Evolutionary conservation across 352 stramenopile genomes (phyloP).

Genomic region (Plasmopara viticola): DNA sequence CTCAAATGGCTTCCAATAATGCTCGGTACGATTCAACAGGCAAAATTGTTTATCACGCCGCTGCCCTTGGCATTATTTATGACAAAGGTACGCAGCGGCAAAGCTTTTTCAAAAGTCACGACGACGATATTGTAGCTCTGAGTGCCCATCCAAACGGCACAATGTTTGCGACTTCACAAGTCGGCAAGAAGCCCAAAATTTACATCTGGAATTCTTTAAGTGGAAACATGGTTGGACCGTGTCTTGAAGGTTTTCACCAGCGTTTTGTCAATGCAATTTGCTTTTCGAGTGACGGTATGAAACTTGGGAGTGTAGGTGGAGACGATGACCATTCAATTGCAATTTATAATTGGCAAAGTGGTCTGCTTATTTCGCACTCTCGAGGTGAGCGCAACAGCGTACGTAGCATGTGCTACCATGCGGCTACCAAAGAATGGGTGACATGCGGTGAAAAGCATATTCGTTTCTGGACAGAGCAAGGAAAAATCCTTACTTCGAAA

Average conservation of each 20-base stretch:
- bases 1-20: constrained; percentile 73
- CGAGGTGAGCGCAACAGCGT: constrained; percentile 65
- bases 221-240: constrained; percentile 28
- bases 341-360: constrained; percentile 72
- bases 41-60: constrained; percentile 73
- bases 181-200: constrained; percentile 77
- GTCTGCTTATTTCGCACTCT: constrained; percentile 35
- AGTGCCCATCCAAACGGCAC: constrained; percentile 67
- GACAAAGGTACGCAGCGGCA: constrained; percentile 39
- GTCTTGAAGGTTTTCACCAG: constrained; percentile 74
- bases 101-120: constrained; percentile 59
- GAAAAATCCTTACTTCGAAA: constrained; percentile 58
- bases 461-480: constrained; percentile 73
- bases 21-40: constrained; percentile 47
- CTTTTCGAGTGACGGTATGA: constrained; percentile 66
- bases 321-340: constrained; percentile 83
- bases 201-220: constrained; percentile 62
- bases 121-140: constrained; percentile 83
- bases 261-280: constrained; percentile 58
- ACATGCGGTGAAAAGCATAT: constrained; percentile 68
- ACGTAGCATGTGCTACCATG: constrained; percentile 40
- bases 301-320: constrained; percentile 62
- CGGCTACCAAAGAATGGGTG: constrained; percentile 49
- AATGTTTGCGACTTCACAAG: constrained; percentile 83
- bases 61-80: constrained; percentile 68